Conservation (phyloP, 805 yeast species). For the Ogataea paradorogensis region DNA sequence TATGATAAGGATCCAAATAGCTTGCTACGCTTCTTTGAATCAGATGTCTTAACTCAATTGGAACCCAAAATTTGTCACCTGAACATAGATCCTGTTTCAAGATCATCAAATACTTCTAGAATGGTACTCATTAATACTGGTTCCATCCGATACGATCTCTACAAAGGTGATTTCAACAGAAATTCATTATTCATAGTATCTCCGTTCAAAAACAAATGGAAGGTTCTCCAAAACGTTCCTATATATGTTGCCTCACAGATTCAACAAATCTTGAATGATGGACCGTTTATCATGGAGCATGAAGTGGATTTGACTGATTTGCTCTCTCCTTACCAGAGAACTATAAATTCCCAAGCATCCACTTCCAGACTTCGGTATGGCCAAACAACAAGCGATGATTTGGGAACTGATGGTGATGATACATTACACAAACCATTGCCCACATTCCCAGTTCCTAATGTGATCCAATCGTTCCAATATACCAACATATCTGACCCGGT, state of each 20-base stretch:
- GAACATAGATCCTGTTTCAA: constrained; percentile 4
- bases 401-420: constrained; percentile 87
- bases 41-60: constrained; percentile 43
- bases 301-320: constrained; percentile 11
- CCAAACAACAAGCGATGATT: constrained; percentile 78
- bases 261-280: constrained; percentile 54
- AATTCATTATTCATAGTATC: constrained; percentile 81
- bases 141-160: constrained; percentile 80
- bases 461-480: constrained; percentile 52
- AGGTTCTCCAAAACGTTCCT: constrained; percentile 56
- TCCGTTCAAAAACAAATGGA: constrained; percentile 84
- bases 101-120: constrained; percentile 38
- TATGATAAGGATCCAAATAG: constrained; percentile 47
- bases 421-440: constrained; percentile 60
- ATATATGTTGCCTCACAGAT: constrained; percentile 52
- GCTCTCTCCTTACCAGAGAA: constrained; percentile 26
- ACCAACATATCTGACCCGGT: constrained; percentile 33
- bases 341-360: constrained; percentile 12
- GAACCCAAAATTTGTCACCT: constrained; percentile 25
- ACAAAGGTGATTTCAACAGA: constrained; percentile 76
- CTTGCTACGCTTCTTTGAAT: constrained; percentile 57
- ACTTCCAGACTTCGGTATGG: constrained; percentile 49
- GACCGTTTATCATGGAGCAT: constrained; percentile 35
- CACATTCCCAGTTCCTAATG: constrained; percentile 71
- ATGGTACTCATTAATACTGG: constrained; percentile 80